A percentile compares a stretch with the other conserved stretches of the same genome.
These are phyloP conservation scores for Wickerhamiella domercqiae DNA, from an alignment of 805 yeast genomes.

Conservation along the genomic window DNA sequence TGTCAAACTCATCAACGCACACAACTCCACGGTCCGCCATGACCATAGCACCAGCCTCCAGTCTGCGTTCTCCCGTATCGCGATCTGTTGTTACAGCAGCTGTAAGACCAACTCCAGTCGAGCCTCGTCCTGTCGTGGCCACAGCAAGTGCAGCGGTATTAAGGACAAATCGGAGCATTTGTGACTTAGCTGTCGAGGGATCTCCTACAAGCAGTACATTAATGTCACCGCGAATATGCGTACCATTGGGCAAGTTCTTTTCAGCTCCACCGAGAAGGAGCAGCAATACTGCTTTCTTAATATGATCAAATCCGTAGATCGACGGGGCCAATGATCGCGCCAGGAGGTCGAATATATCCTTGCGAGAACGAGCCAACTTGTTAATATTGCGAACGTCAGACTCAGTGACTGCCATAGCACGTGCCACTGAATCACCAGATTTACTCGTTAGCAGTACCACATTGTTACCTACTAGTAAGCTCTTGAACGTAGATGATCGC, in stretches of 20 bases:
- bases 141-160: constrained; percentile 92
- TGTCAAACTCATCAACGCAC: constrained; percentile 97
- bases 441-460: constrained; percentile 78
- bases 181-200: constrained; percentile 97
- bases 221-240: constrained; percentile 96
- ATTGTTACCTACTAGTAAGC: constrained; percentile 77
- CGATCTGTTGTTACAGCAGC: constrained; percentile 95
- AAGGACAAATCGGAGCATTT: constrained; percentile 80
- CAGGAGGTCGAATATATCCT: constrained; percentile 59
- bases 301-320: constrained; percentile 81
- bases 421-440: constrained; percentile 45
- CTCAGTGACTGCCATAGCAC: constrained; percentile 62
- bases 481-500: constrained; percentile 46
- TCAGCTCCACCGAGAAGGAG: constrained; percentile 91
- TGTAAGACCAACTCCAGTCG: constrained; percentile 99
- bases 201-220: constrained; percentile 95
- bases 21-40: constrained; percentile 94
- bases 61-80: constrained; percentile 90
- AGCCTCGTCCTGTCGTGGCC: constrained; percentile 97
- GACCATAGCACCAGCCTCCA: constrained; percentile 99
- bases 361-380: constrained; percentile 45
- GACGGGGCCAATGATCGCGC: constrained; percentile 89
- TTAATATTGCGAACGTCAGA: constrained; percentile 76
- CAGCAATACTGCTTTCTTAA: constrained; percentile 78
- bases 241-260: constrained; percentile 84